These are phyloP conservation scores for Macrolepiota fuliginosa DNA, from an alignment of 768 basidiomycete genomes.

Conservation along the genomic window DNA sequence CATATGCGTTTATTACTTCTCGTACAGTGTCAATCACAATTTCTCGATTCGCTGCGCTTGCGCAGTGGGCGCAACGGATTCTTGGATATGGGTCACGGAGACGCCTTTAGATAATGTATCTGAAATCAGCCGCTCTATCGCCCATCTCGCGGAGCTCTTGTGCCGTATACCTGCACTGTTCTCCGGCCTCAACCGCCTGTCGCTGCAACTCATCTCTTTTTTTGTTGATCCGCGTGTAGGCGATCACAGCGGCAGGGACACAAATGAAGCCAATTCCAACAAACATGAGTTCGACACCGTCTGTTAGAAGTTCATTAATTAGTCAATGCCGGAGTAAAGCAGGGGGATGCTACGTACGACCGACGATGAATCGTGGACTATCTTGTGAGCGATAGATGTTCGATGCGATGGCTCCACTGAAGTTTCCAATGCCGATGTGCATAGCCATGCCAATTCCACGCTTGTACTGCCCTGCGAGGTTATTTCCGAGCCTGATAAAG, in stretches of 20 bases:
- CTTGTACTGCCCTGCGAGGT: constrained; percentile 68
- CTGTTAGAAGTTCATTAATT: constrained; percentile 26
- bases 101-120: constrained; percentile 42
- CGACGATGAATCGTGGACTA: constrained; percentile 56
- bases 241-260: constrained; percentile 44
- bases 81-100: no score
- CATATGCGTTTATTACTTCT: background rate
- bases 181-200: constrained; percentile 27
- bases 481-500: constrained; percentile 57
- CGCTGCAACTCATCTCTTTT: constrained; percentile 40
- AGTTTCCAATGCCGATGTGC: constrained; percentile 68
- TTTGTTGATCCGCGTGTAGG: constrained; percentile 56
- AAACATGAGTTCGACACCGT: constrained; percentile 66
- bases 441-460: constrained; percentile 67
- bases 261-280: constrained; percentile 60
- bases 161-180: constrained; percentile 29
- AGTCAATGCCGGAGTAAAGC: background rate
- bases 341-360: constrained; percentile 44
- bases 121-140: constrained; percentile 62
- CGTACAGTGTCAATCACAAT: background rate
- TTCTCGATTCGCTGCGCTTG: background rate
- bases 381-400: constrained; percentile 63
- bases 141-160: constrained; percentile 45
- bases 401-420: constrained; percentile 60
- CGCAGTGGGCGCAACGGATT: background rate